Evolutionary conservation across 2,329 filamentous ascomycete species (phyloP).

Genomic region (Hansfordia pulvinata): DNA sequence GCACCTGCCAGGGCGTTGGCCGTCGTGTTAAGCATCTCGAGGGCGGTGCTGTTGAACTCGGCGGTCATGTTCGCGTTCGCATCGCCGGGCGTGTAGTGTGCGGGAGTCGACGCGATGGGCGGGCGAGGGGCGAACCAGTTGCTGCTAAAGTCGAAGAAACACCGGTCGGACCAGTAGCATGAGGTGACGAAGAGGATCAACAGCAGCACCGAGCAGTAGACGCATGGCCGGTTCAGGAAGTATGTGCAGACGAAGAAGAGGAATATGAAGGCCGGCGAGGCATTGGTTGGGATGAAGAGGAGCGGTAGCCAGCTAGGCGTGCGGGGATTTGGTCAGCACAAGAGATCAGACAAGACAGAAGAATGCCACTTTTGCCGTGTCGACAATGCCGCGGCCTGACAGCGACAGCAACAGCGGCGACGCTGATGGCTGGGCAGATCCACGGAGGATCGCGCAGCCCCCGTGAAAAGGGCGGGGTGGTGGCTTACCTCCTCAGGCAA

Average conservation of each 20-base stretch:
- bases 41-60: conserved; percentile 32
- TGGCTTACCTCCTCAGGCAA: conserved; percentile 42
- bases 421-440: too few relatives aligned
- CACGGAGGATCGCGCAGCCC: too few relatives aligned
- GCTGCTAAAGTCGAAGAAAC: conserved; percentile 83
- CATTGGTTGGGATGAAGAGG: conserved; percentile 78
- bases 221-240: conserved; percentile 89
- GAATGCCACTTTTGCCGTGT: too few relatives aligned
- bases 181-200: conserved; percentile 88
- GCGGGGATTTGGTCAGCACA: conserved; percentile 3
- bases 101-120: conserved; percentile 16
- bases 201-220: conserved; percentile 94
- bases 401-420: too few relatives aligned
- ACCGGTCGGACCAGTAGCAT: conserved; percentile 78
- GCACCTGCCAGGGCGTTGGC: conserved; percentile 53
- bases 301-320: conserved; percentile 63
- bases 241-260: conserved; percentile 88
- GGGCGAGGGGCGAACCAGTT: conserved; percentile 87
- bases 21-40: conserved; percentile 53
- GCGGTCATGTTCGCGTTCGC: conserved; percentile 16
- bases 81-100: too few relatives aligned
- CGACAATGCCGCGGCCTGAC: too few relatives aligned
- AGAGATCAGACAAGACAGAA: neutral
- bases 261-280: conserved; percentile 74
- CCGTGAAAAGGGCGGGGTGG: conserved; percentile 1